Base-by-base conservation (phyloP, 441 rosid species). In the Daphne laureola region DNA sequence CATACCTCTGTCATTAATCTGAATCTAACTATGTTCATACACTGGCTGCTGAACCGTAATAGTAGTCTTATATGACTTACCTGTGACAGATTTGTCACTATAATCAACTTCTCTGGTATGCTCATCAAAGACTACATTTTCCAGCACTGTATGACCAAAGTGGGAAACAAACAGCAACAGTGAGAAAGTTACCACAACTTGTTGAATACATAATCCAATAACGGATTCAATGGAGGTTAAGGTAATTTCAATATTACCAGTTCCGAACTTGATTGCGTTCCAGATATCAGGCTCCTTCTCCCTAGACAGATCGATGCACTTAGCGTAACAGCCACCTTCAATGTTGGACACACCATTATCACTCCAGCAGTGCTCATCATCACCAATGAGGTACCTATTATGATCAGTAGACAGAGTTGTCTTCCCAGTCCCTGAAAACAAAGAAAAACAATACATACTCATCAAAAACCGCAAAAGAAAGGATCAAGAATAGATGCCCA, bases 251-350 rank as follows among this genome's bases (percentile, higher is more conserved):
- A 38, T 13, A 6, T 58, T 62, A 86, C 98, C 98, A 44, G 96
- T 71, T 63, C 98, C 98, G 61, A 89, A 92, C 79, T 89, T 92
- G 70, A 89, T 89, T 65, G 98, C 96, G 54, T 92, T 89, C 84
- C 87, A 92, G 60, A 89, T 92, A 67, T 92, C 98, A 51, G 96
- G 96, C 70, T 92, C 98, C 71, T 84, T 91, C 56, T 91, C 96
- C 69, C 79, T 64, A 0, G 96, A 77, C 65, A 88, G 96, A 72
- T 86, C 98, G 60, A 92, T 77, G 72, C 98, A 92, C 74, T 92
- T 92, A 12, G 98, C 98, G 64, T 92, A 92, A 77, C 98, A 92
- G 25, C 96, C 98, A 14, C 98, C 98, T 73, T 92, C 98, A 14
- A 92, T 92, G 66, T 92, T 92, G 14, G 97, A 92, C 52, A 92